phyloP scores from a whole-genome alignment of 1,284 basidiomycete genomes.

The Trichosporon asahii region DNA sequence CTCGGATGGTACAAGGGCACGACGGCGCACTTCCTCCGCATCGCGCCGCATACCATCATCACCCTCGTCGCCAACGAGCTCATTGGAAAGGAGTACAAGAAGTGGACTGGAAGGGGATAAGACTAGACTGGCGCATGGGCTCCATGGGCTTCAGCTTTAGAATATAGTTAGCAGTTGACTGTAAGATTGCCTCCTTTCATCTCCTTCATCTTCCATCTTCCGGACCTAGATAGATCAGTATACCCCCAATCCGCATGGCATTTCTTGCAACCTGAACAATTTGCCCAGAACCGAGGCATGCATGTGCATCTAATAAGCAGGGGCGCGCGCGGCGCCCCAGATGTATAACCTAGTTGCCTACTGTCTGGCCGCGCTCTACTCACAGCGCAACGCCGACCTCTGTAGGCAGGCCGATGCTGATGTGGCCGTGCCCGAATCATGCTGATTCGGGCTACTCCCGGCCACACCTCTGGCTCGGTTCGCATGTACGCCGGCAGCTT shows the following conservation, averaged over 20 bases:
- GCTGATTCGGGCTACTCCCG: no score
- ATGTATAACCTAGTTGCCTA: background rate
- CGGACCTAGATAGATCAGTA: slow-evolving; percentile 1
- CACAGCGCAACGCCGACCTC: background rate
- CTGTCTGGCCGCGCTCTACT: background rate
- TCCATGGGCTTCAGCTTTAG: no score
- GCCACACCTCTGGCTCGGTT: background rate
- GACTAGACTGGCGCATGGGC: no score
- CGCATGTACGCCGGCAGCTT: background rate
- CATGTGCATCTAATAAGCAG: slow-evolving; percentile 21
- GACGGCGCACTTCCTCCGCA: slow-evolving; percentile 84
- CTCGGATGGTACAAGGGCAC: slow-evolving; percentile 92
- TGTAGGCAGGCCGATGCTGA: background rate
- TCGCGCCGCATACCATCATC: slow-evolving; percentile 84
- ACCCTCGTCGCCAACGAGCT: slow-evolving; percentile 83
- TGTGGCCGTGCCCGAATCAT: background rate
- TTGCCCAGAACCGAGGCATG: slow-evolving; percentile 18
- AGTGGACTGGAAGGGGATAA: slow-evolving; percentile 25
- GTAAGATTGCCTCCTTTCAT: no score
- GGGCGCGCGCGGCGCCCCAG: background rate
- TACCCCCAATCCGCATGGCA: background rate
- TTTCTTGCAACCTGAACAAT: background rate
- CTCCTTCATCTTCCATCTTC: slow-evolving; percentile 4
- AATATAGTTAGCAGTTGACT: background rate
- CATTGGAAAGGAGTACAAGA: slow-evolving; percentile 67